Conservation (phyloP, 192 early-diverging fungal genomes). For the Rhizophagus sp. region DNA sequence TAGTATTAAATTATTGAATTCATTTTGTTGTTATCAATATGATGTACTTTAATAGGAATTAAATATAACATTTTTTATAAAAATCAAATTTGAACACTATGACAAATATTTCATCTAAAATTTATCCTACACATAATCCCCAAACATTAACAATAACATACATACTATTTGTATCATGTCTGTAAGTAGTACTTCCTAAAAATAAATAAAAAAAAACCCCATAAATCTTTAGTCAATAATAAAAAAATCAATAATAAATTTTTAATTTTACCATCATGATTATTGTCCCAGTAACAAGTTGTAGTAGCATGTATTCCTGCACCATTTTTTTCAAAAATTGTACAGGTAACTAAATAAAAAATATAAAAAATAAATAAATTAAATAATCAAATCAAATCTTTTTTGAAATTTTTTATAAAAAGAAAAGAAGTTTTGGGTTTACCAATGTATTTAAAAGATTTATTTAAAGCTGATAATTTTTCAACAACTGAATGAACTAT, state of each 20-base stretch:
- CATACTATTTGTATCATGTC: conserved; percentile 78
- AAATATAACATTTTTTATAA: too few species aligned
- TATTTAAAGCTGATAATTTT: conserved; percentile 64
- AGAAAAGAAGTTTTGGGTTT: background rate
- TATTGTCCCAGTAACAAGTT: conserved; percentile 76
- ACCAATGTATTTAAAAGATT: conserved; percentile 83
- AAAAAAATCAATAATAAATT: background rate
- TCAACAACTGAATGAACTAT: conserved; percentile 70
- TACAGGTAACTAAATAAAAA: conserved; percentile 61
- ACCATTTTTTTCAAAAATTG: conserved; percentile 83
- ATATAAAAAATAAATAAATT: background rate
- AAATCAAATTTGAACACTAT: too few species aligned
- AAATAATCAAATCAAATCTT: too few species aligned
- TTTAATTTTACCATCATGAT: conserved; percentile 59
- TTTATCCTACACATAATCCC: conserved; percentile 51
- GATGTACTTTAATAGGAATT: too few species aligned
- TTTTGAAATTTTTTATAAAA: too few species aligned
- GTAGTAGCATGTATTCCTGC: conserved; percentile 76
- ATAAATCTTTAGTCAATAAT: background rate
- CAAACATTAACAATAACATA: conserved; percentile 79
- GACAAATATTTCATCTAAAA: background rate
- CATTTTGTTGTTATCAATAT: too few species aligned
- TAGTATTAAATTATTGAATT: too few species aligned
- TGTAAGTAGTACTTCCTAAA: conserved; percentile 69
- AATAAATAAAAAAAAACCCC: too few species aligned